Evolutionary conservation across 129 eudicot species (phyloP), one percentile per base, ranked within the genome.

Genomic region (Rutidosis leptorrhynchoides): DNA sequence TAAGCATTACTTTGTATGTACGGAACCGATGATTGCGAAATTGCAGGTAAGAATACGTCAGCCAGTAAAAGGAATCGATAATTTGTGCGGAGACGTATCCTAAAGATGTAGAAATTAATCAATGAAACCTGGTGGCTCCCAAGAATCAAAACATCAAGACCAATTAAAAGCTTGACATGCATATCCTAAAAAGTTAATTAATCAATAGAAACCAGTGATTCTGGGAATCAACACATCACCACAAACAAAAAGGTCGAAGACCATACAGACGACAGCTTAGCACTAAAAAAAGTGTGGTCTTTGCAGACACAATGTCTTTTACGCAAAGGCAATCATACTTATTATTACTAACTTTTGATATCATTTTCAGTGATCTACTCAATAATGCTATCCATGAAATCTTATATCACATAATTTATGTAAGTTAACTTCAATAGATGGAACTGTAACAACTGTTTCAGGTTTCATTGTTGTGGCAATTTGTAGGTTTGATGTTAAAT

Each of bases 241-340:
- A 74, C 27, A 25, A 16, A 66, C 54, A 58, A 58, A 74, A 74
- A 74, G 73, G 60, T 65, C 29, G 21, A 74, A 29, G 72, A 42
- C 74, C 79, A 68, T 75, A 67, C 58, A 45, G 63, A 2, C 62
- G 69, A 67, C 63, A 75, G 26, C 58, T 48, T 67, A 68, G 58
- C 80, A 68, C 64, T 40, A 19, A 68, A 54, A 54, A 61, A 75
- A 27, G 75, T 52, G 37, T 60, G 80, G 64, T 68, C 28, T 22
- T 70, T 60, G 37, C 70, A 37, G 45, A 37, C 74, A 35, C 71
- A 68, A 68, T 35, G 69, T 37, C 55, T 60, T 75, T 68, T 75
- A 60, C 54, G 74, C 68, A 75, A 75, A 75, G 75, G 70, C 80
- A 75, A 75, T 61, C 60, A 68, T 60, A 68, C 48, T 60, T 68